Conservation (phyloP, 2,329 filamentous ascomycete species). For the Aaosphaeria arxii region DNA sequence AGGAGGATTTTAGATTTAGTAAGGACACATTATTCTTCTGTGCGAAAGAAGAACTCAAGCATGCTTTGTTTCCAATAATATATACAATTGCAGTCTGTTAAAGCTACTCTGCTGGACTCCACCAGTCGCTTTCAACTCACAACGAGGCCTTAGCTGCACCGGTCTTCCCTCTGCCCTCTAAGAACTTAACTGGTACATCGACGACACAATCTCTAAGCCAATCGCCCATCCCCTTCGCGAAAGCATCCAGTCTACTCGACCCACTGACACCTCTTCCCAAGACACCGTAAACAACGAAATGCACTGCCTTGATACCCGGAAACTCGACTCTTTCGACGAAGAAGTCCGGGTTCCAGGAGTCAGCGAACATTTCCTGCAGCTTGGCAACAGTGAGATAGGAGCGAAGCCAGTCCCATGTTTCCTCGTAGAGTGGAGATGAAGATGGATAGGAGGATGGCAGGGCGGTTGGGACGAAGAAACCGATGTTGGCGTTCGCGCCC, state of each 20-base stretch:
- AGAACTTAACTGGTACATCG: slow-evolving; percentile 35
- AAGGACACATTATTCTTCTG: too few species aligned
- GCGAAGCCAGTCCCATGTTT: slow-evolving; percentile 32
- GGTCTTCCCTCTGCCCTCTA: slow-evolving; percentile 12
- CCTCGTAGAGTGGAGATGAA: slow-evolving; percentile 18
- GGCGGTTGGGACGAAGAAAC: slow-evolving; percentile 34
- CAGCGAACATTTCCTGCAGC: slow-evolving; percentile 24
- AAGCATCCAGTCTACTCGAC: slow-evolving; percentile 45
- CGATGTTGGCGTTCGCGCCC: slow-evolving; percentile 33
- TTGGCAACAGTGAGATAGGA: slow-evolving; percentile 21
- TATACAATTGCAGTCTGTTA: too few species aligned
- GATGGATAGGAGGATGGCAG: slow-evolving; percentile 17
- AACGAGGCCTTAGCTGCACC: too few species aligned
- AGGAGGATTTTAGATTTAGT: too few species aligned
- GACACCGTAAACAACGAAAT: slow-evolving; percentile 39
- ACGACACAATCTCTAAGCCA: slow-evolving; percentile 47
- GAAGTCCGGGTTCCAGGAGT: slow-evolving; percentile 21
- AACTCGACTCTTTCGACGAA: slow-evolving; percentile 32
- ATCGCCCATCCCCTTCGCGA: slow-evolving; percentile 55
- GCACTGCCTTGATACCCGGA: slow-evolving; percentile 25
- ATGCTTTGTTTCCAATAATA: too few species aligned
- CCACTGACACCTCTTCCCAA: slow-evolving; percentile 45
- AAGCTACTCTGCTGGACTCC: too few species aligned
- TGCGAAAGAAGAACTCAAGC: not conserved
- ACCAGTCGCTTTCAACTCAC: too few species aligned